These are phyloP conservation scores for Verticillium zaregamsianum DNA, from an alignment of 2,329 filamentous ascomycete genomes.

Conservation along the genomic window DNA sequence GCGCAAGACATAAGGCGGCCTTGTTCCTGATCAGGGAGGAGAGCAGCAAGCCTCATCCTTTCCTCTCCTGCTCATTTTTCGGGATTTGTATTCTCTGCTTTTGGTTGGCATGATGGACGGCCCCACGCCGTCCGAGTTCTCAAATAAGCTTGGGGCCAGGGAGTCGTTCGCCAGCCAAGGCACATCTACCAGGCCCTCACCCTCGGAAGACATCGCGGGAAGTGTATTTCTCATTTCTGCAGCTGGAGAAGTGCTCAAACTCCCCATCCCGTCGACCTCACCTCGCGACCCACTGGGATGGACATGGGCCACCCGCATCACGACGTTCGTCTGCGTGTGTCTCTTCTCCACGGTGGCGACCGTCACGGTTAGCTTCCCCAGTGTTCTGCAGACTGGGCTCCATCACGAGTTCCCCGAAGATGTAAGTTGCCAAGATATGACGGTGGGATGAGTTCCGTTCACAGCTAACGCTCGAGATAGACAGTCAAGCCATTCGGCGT, in stretches of 20 bases:
- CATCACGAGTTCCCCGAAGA: background rate
- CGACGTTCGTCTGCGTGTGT: slow-evolving; percentile 3
- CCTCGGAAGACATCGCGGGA: slow-evolving; percentile 14
- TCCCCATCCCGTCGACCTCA: slow-evolving; percentile 26
- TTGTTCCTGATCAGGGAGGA: too few relatives aligned
- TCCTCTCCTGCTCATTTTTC: too few relatives aligned
- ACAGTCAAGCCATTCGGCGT: background rate
- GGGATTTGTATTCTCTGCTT: too few relatives aligned
- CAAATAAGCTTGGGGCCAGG: too few relatives aligned
- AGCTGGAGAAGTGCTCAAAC: slow-evolving; percentile 21
- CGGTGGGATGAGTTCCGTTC: background rate
- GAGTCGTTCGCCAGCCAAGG: background rate
- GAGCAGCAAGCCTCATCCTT: too few relatives aligned
- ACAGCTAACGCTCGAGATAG: background rate
- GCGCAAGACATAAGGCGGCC: too few relatives aligned
- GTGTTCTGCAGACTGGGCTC: background rate
- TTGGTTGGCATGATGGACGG: too few relatives aligned
- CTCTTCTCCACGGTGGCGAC: background rate
- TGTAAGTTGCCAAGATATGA: background rate
- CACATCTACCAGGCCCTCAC: background rate
- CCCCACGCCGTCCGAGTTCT: too few relatives aligned
- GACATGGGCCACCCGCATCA: slow-evolving; percentile 15
- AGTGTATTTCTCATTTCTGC: slow-evolving; percentile 27
- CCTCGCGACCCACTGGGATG: slow-evolving; percentile 24
- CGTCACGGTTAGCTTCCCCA: background rate